These are phyloP conservation scores for Ceriops decandra DNA, from an alignment of 345 rosid genomes.

Conservation along the genomic window DNA sequence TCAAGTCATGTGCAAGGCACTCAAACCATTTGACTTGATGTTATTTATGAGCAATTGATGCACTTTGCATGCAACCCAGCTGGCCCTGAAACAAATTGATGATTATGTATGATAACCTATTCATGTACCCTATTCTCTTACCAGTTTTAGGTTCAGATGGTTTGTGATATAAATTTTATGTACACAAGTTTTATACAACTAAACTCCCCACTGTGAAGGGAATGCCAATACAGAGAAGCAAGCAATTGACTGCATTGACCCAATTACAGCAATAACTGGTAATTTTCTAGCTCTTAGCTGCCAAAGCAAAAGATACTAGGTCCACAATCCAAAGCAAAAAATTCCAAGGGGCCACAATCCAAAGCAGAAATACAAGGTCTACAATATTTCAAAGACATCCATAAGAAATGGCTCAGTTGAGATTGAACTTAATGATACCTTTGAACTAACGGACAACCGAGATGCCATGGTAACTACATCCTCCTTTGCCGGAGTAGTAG, in stretches of 20 bases:
- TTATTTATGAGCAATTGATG: neutral
- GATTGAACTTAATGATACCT: slow-evolving; percentile 41
- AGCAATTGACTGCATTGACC: slow-evolving; percentile 3
- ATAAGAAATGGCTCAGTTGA: neutral
- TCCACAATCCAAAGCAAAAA: no score
- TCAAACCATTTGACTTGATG: neutral
- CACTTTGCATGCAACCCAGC: no score
- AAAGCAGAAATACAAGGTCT: neutral
- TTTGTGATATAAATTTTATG: neutral
- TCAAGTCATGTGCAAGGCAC: neutral
- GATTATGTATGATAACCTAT: no score
- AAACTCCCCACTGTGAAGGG: neutral
- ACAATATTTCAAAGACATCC: neutral
- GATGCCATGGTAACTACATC: slow-evolving; percentile 71
- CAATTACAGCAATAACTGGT: neutral
- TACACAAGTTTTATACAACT: neutral
- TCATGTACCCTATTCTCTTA: no score
- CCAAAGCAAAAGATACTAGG: neutral
- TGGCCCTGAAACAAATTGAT: no score
- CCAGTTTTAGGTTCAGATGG: neutral
- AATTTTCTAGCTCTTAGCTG: neutral
- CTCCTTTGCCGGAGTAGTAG: slow-evolving; percentile 51
- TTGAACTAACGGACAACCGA: slow-evolving; percentile 71
- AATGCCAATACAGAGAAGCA: neutral
- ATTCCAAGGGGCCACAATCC: no score